phyloP scores from a whole-genome alignment of 192 early-diverging fungal genomes.

The Gaertneriomyces sp. region DNA sequence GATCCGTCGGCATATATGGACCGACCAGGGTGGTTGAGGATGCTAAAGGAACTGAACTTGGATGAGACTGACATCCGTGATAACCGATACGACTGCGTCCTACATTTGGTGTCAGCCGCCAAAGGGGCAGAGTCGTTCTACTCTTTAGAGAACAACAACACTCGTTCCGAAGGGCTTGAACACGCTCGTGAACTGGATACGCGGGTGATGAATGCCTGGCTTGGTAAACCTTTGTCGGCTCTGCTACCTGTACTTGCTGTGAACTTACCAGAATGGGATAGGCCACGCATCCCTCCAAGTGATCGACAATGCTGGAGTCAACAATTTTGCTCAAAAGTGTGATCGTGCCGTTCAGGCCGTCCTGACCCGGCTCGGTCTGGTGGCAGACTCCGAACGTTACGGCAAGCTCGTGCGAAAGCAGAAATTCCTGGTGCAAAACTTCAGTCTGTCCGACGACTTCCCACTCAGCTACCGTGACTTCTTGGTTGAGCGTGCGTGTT shows the following conservation, averaged over 20 bases:
- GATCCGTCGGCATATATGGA: constrained; percentile 45
- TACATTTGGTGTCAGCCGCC: constrained; percentile 46
- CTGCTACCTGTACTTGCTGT: background rate
- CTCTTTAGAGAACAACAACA: constrained; percentile 37
- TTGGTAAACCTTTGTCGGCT: constrained; percentile 16
- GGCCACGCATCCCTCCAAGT: constrained; percentile 40
- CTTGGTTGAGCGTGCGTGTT: constrained; percentile 36
- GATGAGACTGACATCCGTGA: constrained; percentile 40
- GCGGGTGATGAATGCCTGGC: constrained; percentile 41
- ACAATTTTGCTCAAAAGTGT: constrained; percentile 42
- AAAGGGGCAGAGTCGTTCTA: constrained; percentile 45
- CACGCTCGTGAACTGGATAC: constrained; percentile 35
- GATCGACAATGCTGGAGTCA: constrained; percentile 39
- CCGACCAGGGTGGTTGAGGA: constrained; percentile 32
- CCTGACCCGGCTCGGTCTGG: constrained; percentile 36
- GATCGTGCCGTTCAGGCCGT: constrained; percentile 44
- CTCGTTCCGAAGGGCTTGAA: constrained; percentile 42
- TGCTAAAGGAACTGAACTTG: constrained; percentile 36
- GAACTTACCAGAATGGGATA: background rate
- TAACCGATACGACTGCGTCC: constrained; percentile 43
- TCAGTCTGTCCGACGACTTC: constrained; percentile 20
- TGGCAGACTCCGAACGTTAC: constrained; percentile 25
- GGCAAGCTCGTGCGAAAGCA: constrained; percentile 38
- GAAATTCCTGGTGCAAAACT: constrained; percentile 44
- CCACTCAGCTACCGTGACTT: constrained; percentile 41